Evolutionary conservation across 2,329 filamentous ascomycete genomes (phyloP).

Genomic region (Orbilia oligospora): DNA sequence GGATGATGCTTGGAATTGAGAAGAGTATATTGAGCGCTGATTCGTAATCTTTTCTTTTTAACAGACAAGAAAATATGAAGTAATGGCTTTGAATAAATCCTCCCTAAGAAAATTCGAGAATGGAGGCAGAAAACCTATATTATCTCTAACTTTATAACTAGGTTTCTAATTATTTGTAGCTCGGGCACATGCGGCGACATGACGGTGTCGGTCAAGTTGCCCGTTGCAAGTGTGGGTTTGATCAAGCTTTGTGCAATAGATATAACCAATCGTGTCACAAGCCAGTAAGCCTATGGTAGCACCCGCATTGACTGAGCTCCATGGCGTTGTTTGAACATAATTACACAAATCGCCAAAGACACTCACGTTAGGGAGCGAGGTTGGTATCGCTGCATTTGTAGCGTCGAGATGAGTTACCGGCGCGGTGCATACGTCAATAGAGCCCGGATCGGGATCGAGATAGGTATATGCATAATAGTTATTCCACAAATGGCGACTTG

Average conservation of each 20-base stretch:
- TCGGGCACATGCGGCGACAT: conserved; percentile 2
- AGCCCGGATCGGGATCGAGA: neutral
- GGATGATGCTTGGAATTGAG: neutral
- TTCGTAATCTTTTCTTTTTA: neutral
- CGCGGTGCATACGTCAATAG: conserved; percentile 9
- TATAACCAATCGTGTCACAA: neutral
- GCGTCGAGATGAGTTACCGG: neutral
- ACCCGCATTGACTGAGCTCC: conserved; percentile 2
- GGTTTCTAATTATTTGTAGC: neutral
- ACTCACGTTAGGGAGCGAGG: neutral
- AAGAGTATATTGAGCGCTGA: neutral
- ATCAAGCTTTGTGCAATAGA: conserved; percentile 1
- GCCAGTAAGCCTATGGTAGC: conserved; percentile 7
- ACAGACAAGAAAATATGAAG: neutral
- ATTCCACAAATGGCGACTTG: neutral
- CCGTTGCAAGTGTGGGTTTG: neutral
- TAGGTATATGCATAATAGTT: conserved; percentile 15
- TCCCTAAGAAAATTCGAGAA: neutral
- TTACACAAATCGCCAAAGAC: conserved; percentile 2
- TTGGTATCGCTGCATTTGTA: conserved; percentile 3
- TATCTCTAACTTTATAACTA: neutral
- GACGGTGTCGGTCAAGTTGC: neutral
- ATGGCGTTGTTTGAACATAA: conserved; percentile 10
- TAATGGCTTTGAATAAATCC: neutral
- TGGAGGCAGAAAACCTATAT: neutral